Base-by-base conservation (phyloP, 805 yeast species). In the Candida xyloterini region DNA sequence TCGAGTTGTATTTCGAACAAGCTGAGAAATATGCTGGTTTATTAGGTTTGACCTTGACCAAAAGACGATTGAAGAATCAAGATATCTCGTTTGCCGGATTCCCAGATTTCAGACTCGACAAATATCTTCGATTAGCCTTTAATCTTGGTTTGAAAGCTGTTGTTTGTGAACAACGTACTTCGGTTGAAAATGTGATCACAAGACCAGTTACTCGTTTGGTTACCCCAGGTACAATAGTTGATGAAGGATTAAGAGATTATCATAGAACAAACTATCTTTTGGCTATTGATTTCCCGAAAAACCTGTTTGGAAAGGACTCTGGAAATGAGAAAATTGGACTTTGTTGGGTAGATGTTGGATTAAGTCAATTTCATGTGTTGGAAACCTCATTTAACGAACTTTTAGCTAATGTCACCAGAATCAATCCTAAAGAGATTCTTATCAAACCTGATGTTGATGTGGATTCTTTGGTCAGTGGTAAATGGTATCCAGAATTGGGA, bases 191-290 rank as follows among this genome's bases (percentile, higher is more conserved):
- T 22, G 59, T 57, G 27, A 73, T 83, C 15, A 76, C 74, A 29
- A 68, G 99, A 32, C 81, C 85, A 24, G 78, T 93, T 0, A 73
- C 87, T 6, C 67, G 97, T 29, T 77, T 91, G 7, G 78, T 93
- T 2, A 83, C 97, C 0, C 96, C 97, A 0, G 99, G 99, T 0
- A 91, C 98, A 0, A 71, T 91, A 24, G 75, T 91, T 9, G 96
- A 87, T 53, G 97, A 91, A 52, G 79, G 84, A 0, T 81, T 91
- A 46, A 66, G 91, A 53, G 84, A 88, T 56, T 78, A 77, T 42
- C 77, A 76, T 43, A 73, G 76, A 33, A 84, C 84, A 50, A 87
- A 89, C 53, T 88, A 71, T 55, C 63, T 91, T 25, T 66, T 83
- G 16, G 74, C 86, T 4, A 69, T 91, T 10, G 72, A 75, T 7